A percentile compares a stretch with the other conserved stretches of the same genome.
phyloP scores from a whole-genome alignment of 1,139 yeast species.

The Debaryomycetaceae sp. region DNA sequence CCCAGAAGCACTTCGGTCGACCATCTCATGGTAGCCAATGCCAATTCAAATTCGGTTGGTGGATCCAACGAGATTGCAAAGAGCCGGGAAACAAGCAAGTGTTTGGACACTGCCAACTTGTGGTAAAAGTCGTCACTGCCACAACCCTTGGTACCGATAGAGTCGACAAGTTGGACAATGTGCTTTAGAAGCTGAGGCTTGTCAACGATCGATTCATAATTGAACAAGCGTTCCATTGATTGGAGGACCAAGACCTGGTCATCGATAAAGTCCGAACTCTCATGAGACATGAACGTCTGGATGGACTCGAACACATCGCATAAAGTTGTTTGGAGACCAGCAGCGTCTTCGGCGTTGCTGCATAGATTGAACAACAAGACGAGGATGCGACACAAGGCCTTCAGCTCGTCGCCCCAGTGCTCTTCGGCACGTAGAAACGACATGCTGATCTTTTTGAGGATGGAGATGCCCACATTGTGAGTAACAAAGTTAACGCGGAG shows the following conservation, averaged over 20 bases:
- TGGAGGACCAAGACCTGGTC: slow-evolving; percentile 55
- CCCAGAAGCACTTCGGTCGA: slow-evolving; percentile 47
- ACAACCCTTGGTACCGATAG: slow-evolving; percentile 46
- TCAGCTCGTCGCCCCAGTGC: slow-evolving; percentile 53
- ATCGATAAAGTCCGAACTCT: slow-evolving; percentile 35
- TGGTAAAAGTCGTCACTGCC: slow-evolving; percentile 36
- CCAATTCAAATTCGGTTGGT: slow-evolving; percentile 31
- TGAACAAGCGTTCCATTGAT: slow-evolving; percentile 42
- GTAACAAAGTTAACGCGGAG: slow-evolving; percentile 19
- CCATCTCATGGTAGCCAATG: slow-evolving; percentile 50
- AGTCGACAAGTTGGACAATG: slow-evolving; percentile 33
- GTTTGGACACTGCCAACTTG: slow-evolving; percentile 43
- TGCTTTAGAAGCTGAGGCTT: slow-evolving; percentile 28
- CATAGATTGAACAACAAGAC: slow-evolving; percentile 30
- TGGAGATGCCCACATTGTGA: slow-evolving; percentile 41
- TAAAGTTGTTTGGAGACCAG: slow-evolving; percentile 21
- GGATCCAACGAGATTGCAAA: slow-evolving; percentile 31
- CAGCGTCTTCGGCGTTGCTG: slow-evolving; percentile 11
- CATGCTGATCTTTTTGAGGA: slow-evolving; percentile 36
- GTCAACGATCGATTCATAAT: slow-evolving; percentile 28
- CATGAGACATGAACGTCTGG: slow-evolving; percentile 36
- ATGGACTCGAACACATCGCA: slow-evolving; percentile 29
- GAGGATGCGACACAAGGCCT: slow-evolving; percentile 53
- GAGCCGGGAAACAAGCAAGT: slow-evolving; percentile 49
- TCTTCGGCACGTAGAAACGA: slow-evolving; percentile 39